Evolutionary conservation across 2,329 filamentous ascomycete species (phyloP).

Genomic region (Hypoxylon sp.): DNA sequence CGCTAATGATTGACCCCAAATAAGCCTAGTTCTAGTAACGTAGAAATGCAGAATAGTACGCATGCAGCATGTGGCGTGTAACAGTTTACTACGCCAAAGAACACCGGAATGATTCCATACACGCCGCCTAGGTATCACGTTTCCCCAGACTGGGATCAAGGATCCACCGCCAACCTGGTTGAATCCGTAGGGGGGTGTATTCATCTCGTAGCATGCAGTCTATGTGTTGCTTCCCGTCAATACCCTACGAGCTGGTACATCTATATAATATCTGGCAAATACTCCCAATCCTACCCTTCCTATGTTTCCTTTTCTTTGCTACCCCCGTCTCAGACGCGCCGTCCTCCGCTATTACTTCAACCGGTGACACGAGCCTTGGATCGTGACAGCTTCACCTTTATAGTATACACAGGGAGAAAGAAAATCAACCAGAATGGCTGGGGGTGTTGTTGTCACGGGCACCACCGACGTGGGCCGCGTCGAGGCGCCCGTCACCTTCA

Average conservation of each 20-base stretch:
- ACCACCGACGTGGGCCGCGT: slow-evolving; percentile 70
- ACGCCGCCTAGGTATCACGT: slow-evolving; percentile 32
- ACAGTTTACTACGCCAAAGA: slow-evolving; percentile 43
- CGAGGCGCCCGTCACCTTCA: slow-evolving; percentile 77
- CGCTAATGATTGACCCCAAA: slow-evolving; percentile 36
- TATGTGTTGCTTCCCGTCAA: slow-evolving; percentile 40
- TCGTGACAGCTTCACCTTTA: slow-evolving; percentile 41
- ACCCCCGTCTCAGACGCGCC: slow-evolving; percentile 44
- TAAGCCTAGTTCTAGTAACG: slow-evolving; percentile 32
- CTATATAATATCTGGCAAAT: slow-evolving; percentile 50
- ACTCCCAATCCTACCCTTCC: slow-evolving; percentile 42
- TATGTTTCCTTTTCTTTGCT: slow-evolving; percentile 33
- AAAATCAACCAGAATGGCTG: slow-evolving; percentile 51
- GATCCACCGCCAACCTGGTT: slow-evolving; percentile 31
- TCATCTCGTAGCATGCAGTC: slow-evolving; percentile 35
- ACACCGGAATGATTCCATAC: slow-evolving; percentile 9
- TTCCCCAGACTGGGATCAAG: slow-evolving; percentile 36
- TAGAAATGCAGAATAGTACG: slow-evolving; percentile 1
- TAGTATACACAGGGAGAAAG: slow-evolving; percentile 37
- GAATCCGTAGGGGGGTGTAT: slow-evolving; percentile 31
- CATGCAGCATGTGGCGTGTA: slow-evolving; percentile 37
- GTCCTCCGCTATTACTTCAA: slow-evolving; percentile 41
- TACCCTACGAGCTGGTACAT: slow-evolving; percentile 32
- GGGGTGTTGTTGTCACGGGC: slow-evolving; percentile 50
- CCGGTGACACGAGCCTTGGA: slow-evolving; percentile 40